Evolutionary conservation across 1,284 basidiomycete genomes (phyloP).

Genomic region (Fereydounia khargensis): DNA sequence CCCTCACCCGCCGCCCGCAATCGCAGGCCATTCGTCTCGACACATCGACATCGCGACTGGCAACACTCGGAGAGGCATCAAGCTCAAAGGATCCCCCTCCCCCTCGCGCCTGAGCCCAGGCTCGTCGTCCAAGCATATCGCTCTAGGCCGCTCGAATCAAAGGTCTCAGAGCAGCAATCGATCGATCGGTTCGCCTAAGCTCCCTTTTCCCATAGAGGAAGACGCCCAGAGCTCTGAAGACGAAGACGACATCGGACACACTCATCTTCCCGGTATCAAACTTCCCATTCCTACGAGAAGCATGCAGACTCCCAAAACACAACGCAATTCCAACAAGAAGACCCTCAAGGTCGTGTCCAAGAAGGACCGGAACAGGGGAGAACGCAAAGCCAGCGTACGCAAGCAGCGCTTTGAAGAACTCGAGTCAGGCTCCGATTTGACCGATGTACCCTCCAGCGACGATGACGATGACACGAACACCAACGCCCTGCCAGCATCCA

Average conservation of each 20-base stretch:
- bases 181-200: not conserved
- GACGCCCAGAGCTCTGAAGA: conserved; percentile 27
- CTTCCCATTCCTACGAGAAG: conserved; percentile 31
- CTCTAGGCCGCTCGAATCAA: not conserved
- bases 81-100: not conserved
- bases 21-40: not conserved
- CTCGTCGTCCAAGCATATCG: not conserved
- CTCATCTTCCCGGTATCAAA: conserved; percentile 38
- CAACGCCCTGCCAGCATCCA: too few species aligned
- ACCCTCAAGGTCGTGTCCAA: conserved; percentile 20
- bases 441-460: conserved; percentile 30
- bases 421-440: conserved; percentile 35
- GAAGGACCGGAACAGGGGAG: conserved; percentile 27
- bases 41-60: not conserved
- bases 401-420: conserved; percentile 44
- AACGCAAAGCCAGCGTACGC: conserved; percentile 45
- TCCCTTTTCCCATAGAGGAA: conserved; percentile 19
- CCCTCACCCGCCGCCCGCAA: not conserved
- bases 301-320: conserved; percentile 27
- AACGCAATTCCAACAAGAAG: conserved; percentile 15
- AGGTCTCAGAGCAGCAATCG: not conserved
- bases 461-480: conserved; percentile 20
- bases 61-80: not conserved
- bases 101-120: not conserved
- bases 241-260: conserved; percentile 22